Conservation (phyloP, 1,284 basidiomycete genomes). For the Ceratobasidium sp. region DNA sequence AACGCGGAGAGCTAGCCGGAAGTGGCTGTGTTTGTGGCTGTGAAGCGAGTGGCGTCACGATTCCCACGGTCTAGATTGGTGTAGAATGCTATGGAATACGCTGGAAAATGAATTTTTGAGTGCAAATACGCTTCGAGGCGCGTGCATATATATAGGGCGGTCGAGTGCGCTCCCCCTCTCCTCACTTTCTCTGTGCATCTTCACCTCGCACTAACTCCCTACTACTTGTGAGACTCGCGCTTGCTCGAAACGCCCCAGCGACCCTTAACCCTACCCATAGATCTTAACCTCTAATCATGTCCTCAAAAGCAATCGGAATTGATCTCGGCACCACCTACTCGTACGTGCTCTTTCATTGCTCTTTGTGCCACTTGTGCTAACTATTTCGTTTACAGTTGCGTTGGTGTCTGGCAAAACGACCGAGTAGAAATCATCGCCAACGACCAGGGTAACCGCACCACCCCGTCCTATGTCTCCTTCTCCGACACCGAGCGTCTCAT, state of each 20-base stretch:
- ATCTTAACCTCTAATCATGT: constrained; percentile 37
- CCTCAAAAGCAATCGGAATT: constrained; percentile 47
- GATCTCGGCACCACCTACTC: constrained; percentile 47
- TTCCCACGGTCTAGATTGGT: constrained; percentile 24
- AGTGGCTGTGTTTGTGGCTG: constrained; percentile 21
- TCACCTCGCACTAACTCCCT: too few relatives aligned
- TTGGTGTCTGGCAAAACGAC: constrained; percentile 62
- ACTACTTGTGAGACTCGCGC: constrained; percentile 15
- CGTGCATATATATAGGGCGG: constrained; percentile 38
- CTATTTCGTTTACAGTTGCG: constrained; percentile 47
- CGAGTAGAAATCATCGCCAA: constrained; percentile 60
- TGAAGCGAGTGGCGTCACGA: constrained; percentile 2
- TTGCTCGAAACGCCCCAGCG: not conserved
- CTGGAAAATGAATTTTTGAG: constrained; percentile 43
- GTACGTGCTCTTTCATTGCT: constrained; percentile 48
- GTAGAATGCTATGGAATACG: constrained; percentile 44
- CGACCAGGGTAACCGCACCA: constrained; percentile 61
- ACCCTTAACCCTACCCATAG: constrained; percentile 9
- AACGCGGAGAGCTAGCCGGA: not conserved
- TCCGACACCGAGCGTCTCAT: constrained; percentile 62
- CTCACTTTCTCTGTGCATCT: constrained; percentile 10
- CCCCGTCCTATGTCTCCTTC: constrained; percentile 60
- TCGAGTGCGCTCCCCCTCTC: not conserved
- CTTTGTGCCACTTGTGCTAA: not conserved
- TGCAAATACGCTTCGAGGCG: constrained; percentile 1